A percentile compares a stretch with the other conserved stretches of the same genome.
These are phyloP conservation scores for Withania somnifera DNA, from an alignment of 305 asterid species.

Conservation along the genomic window DNA sequence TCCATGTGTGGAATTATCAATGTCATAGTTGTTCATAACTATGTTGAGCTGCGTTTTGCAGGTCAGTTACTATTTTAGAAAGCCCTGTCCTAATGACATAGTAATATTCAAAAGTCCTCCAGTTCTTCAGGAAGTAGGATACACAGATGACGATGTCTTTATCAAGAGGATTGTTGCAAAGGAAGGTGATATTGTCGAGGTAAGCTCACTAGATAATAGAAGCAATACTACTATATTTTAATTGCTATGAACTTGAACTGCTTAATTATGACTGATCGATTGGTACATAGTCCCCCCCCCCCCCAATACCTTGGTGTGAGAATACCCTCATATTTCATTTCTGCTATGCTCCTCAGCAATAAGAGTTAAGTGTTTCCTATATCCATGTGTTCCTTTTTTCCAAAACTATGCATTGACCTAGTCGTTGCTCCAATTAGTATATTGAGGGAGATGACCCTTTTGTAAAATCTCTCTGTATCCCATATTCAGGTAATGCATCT, in stretches of 20 bases:
- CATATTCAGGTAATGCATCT: neutral
- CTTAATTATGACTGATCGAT: neutral
- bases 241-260: neutral
- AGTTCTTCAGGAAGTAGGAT: conserved; percentile 94
- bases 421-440: neutral
- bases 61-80: conserved; percentile 86
- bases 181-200: conserved; percentile 96
- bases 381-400: neutral
- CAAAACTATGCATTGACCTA: neutral
- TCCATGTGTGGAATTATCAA: no score
- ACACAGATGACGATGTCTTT: conserved; percentile 90
- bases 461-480: neutral
- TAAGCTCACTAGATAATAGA: conserved; percentile 16
- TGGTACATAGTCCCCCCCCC: neutral
- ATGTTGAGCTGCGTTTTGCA: conserved; percentile 19
- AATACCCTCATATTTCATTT: neutral
- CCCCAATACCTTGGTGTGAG: neutral
- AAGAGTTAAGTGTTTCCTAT: neutral
- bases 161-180: conserved; percentile 90
- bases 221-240: neutral
- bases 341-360: neutral
- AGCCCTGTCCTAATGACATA: conserved; percentile 87
- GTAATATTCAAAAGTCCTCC: conserved; percentile 96
- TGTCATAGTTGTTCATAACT: neutral
- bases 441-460: neutral